These are phyloP conservation scores for thale cress (Arabidopsis thaliana) DNA, from an alignment of 345 rosid genomes.

Conservation along the genomic window DNA sequence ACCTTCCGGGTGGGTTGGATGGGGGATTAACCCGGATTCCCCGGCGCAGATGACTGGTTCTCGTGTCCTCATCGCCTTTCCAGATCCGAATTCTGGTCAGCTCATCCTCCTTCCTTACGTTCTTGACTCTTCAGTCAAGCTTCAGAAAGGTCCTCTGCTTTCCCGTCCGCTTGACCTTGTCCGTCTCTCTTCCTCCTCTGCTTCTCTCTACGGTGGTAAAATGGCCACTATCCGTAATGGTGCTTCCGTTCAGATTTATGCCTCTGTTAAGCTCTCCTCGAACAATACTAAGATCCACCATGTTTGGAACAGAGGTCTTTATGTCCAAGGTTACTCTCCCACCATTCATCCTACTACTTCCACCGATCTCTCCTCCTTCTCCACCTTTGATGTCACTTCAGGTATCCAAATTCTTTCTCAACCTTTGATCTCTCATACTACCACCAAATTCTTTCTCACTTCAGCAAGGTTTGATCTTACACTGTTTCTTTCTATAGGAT, in stretches of 20 bases:
- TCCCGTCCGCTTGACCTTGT: constrained; percentile 74
- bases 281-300: constrained; percentile 76
- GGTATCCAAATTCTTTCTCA: constrained; percentile 39
- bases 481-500: constrained; percentile 24
- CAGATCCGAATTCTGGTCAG: constrained; percentile 89
- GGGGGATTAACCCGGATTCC: constrained; percentile 80
- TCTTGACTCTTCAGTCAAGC: constrained; percentile 81
- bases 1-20: constrained; percentile 97
- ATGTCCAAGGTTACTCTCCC: constrained; percentile 97
- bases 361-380: constrained; percentile 74
- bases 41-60: constrained; percentile 82
- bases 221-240: constrained; percentile 88
- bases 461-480: background rate
- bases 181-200: constrained; percentile 77
- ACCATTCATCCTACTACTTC: constrained; percentile 93
- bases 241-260: constrained; percentile 78
- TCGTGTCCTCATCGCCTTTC: constrained; percentile 78
- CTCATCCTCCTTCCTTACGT: constrained; percentile 76
- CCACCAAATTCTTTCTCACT: too few species aligned
- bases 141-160: constrained; percentile 79
- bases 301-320: constrained; percentile 96
- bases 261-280: constrained; percentile 59
- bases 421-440: background rate
- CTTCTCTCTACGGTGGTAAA: constrained; percentile 81
- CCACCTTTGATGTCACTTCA: constrained; percentile 76